A percentile compares a stretch with the other conserved stretches of the same genome.
Conservation (phyloP, 495 filamentous ascomycete genomes). For the Penicillium ucsense region DNA sequence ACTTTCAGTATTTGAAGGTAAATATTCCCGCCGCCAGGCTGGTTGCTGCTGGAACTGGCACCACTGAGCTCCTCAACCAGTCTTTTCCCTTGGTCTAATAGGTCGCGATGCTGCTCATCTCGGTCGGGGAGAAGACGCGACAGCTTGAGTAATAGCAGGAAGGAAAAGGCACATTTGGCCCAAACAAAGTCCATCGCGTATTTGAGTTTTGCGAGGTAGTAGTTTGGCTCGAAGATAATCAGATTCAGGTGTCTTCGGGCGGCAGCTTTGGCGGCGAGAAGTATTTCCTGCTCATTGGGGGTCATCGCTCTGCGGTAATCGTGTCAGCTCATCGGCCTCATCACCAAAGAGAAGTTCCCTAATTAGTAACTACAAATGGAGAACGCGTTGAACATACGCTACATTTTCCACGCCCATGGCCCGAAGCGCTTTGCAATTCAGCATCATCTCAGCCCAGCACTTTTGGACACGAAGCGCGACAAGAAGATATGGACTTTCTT, state of each 20-base stretch:
- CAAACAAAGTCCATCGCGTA: slow-evolving; percentile 49
- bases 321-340: background rate
- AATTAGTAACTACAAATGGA: no score
- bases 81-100: slow-evolving; percentile 33
- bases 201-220: slow-evolving; percentile 40
- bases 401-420: slow-evolving; percentile 41
- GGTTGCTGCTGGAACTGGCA: slow-evolving; percentile 14
- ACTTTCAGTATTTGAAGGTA: slow-evolving; percentile 32
- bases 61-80: slow-evolving; percentile 35
- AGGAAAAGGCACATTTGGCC: slow-evolving; percentile 46
- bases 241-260: slow-evolving; percentile 41
- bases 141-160: slow-evolving; percentile 41
- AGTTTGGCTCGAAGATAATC: slow-evolving; percentile 27
- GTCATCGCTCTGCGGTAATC: slow-evolving; percentile 26
- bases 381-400: slow-evolving; percentile 14
- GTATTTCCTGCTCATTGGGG: slow-evolving; percentile 28
- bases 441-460: slow-evolving; percentile 41
- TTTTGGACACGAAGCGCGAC: slow-evolving; percentile 34
- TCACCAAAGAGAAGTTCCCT: background rate
- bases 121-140: slow-evolving; percentile 38
- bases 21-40: slow-evolving; percentile 27
- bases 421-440: slow-evolving; percentile 39
- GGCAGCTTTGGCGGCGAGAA: slow-evolving; percentile 36
- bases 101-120: slow-evolving; percentile 26
- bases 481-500: slow-evolving; percentile 27